Evolutionary conservation across 2,329 filamentous ascomycete genomes (phyloP).

Genomic region (Neonectria magnoliae): DNA sequence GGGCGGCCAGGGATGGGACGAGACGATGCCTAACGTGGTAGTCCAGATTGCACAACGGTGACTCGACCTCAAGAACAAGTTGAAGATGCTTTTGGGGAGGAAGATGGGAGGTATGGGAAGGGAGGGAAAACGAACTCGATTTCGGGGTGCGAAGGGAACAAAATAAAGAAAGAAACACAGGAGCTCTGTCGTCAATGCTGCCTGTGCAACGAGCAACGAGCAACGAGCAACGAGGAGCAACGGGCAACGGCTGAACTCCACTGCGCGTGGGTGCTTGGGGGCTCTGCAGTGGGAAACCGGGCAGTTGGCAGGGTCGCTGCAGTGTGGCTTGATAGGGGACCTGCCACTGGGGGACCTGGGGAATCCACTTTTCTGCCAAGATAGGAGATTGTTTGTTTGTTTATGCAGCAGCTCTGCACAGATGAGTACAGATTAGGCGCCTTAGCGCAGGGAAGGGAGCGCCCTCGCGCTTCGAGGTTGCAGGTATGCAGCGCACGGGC

Average conservation of each 20-base stretch:
- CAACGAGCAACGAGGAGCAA: slow-evolving; percentile 45
- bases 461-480: slow-evolving; percentile 20
- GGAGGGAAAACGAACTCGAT: neutral
- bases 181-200: slow-evolving; percentile 21
- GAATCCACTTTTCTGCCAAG: slow-evolving; percentile 35
- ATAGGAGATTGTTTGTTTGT: slow-evolving; percentile 50
- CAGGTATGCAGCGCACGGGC: slow-evolving; percentile 40
- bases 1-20: slow-evolving; percentile 34
- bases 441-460: slow-evolving; percentile 34
- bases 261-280: neutral
- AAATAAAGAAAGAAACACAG: slow-evolving; percentile 28
- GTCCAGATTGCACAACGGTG: slow-evolving; percentile 10
- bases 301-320: slow-evolving; percentile 24
- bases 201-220: slow-evolving; percentile 39
- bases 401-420: slow-evolving; percentile 42
- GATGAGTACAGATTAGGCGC: slow-evolving; percentile 39
- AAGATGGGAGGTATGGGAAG: neutral
- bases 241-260: slow-evolving; percentile 34
- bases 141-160: slow-evolving; percentile 16
- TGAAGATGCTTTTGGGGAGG: neutral
- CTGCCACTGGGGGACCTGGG: slow-evolving; percentile 15
- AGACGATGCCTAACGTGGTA: slow-evolving; percentile 26
- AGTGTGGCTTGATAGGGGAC: slow-evolving; percentile 36
- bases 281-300: slow-evolving; percentile 27
- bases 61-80: neutral